A percentile compares a stretch with the other conserved stretches of the same genome.
Conservation (phyloP, 2,329 filamentous ascomycete species). For the Ophiocordyceps camponoti-leonardi region DNA sequence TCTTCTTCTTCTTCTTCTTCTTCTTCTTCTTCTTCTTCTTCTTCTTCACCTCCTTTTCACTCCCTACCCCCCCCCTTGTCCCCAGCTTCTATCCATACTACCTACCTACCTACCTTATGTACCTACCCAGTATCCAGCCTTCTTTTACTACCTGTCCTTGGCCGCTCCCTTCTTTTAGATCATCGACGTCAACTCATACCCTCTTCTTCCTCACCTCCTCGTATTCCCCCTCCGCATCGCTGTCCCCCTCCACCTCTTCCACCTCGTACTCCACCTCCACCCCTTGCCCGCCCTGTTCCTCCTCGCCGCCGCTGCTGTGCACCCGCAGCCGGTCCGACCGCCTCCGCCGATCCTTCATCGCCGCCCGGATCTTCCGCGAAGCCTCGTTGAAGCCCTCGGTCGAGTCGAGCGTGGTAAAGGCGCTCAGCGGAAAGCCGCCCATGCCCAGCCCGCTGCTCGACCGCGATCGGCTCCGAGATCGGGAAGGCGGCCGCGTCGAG, state of each 20-base stretch:
- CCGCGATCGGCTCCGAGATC: slow-evolving; percentile 53
- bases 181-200: background rate
- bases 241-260: slow-evolving; percentile 21
- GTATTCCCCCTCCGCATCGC: slow-evolving; percentile 9
- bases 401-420: slow-evolving; percentile 50
- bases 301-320: slow-evolving; percentile 17
- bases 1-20: too few relatives aligned
- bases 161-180: too few relatives aligned
- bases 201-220: background rate
- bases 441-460: slow-evolving; percentile 50
- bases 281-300: slow-evolving; percentile 25
- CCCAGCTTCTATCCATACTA: background rate
- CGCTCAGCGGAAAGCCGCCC: slow-evolving; percentile 46
- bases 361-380: slow-evolving; percentile 64
- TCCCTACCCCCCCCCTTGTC: background rate
- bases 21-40: too few relatives aligned
- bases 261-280: slow-evolving; percentile 12
- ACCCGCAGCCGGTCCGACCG: slow-evolving; percentile 27
- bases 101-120: too few relatives aligned
- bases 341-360: slow-evolving; percentile 52
- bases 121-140: too few relatives aligned
- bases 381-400: slow-evolving; percentile 67
- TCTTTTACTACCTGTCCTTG: too few relatives aligned
- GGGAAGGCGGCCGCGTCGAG: slow-evolving; percentile 69
- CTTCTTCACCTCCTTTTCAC: too few relatives aligned